Conservation (phyloP, 2,329 filamentous ascomycete species). For the Immersiporthe knoxdaviesiana region DNA sequence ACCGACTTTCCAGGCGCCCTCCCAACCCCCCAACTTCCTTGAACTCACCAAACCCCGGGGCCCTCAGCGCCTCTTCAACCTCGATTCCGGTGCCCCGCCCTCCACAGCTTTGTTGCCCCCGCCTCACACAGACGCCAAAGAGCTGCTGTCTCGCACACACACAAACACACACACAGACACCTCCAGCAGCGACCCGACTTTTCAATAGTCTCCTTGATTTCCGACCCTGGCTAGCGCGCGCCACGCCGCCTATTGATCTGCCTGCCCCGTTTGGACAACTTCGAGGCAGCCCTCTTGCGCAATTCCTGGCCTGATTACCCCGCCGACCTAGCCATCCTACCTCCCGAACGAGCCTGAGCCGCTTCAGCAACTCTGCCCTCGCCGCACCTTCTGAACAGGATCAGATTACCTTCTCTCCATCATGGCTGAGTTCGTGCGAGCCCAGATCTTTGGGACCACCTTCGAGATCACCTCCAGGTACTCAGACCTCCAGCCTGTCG, state of each 20-base stretch:
- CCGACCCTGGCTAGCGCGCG: slow-evolving; percentile 4
- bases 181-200: background rate
- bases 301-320: slow-evolving; percentile 6
- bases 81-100: slow-evolving; percentile 10
- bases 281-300: background rate
- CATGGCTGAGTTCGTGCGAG: slow-evolving; percentile 99
- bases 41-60: background rate
- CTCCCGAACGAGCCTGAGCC: background rate
- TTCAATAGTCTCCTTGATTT: slow-evolving; percentile 4
- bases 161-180: too few relatives aligned
- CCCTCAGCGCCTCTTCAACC: background rate
- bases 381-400: background rate
- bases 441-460: slow-evolving; percentile 98
- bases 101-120: slow-evolving; percentile 5
- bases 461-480: slow-evolving; percentile 99
- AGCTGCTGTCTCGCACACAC: slow-evolving; percentile 4
- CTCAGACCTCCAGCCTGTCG: slow-evolving; percentile 95
- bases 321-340: slow-evolving; percentile 19
- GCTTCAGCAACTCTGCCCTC: background rate
- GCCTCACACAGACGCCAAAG: slow-evolving; percentile 4
- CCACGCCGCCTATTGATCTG: background rate
- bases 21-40: background rate
- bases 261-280: background rate
- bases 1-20: slow-evolving; percentile 14
- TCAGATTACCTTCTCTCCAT: slow-evolving; percentile 42